Percentiles rank a stretch among this genome's conserved stretches.
phyloP scores from a whole-genome alignment of 2,329 filamentous ascomycete genomes.

The Colletotrichum navitas region DNA sequence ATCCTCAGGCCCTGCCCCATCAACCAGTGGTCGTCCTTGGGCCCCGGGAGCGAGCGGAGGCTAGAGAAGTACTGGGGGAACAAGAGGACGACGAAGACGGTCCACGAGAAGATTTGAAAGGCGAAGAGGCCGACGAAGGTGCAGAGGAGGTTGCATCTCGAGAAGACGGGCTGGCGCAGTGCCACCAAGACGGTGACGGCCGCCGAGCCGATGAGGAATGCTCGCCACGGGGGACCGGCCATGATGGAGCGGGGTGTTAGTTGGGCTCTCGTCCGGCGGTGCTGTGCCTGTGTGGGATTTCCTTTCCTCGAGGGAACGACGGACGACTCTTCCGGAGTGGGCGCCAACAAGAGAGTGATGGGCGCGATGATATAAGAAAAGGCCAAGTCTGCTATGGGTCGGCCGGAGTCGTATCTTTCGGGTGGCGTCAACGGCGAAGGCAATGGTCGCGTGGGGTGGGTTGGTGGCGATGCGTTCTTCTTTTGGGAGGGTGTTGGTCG shows the following conservation, averaged over 20 bases:
- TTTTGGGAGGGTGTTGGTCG: neutral
- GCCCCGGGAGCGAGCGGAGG: conserved; percentile 61
- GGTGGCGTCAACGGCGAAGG: neutral
- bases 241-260: conserved; percentile 4
- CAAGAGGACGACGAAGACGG: conserved; percentile 58
- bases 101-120: conserved; percentile 52
- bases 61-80: conserved; percentile 65
- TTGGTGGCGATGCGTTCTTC: neutral
- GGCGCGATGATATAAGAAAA: neutral
- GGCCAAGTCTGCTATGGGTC: neutral
- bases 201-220: conserved; percentile 30
- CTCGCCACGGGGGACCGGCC: conserved; percentile 34
- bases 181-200: conserved; percentile 30
- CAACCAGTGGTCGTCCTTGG: conserved; percentile 57
- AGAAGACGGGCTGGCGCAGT: conserved; percentile 44
- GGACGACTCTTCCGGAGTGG: no score
- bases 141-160: conserved; percentile 48
- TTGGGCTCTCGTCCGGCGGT: conserved; percentile 8
- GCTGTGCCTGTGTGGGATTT: no score
- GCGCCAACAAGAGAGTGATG: neutral
- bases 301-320: no score
- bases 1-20: conserved; percentile 63
- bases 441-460: neutral
- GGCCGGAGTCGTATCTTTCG: neutral
- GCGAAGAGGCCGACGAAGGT: conserved; percentile 54